phyloP scores from a whole-genome alignment of 495 filamentous ascomycete species.

The Xylaria cubensis region DNA sequence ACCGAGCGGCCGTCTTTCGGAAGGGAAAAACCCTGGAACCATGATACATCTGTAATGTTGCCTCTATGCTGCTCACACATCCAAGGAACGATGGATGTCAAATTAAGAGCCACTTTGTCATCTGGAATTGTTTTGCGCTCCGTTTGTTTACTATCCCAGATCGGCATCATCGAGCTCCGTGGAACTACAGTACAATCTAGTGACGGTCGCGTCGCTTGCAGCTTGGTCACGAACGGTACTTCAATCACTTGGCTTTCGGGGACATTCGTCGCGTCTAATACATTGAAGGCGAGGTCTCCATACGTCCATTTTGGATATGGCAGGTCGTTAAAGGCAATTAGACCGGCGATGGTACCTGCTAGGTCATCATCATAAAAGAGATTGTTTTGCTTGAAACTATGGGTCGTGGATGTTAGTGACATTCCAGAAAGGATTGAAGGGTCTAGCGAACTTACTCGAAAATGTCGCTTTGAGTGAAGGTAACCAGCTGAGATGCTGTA shows the following conservation, averaged over 20 bases:
- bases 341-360: constrained; percentile 24
- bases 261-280: neutral
- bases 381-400: constrained; percentile 21
- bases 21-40: constrained; percentile 16
- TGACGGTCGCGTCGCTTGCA: constrained; percentile 15
- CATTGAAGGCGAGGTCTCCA: constrained; percentile 26
- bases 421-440: neutral
- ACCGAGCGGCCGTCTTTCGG: constrained; percentile 4
- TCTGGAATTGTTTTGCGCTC: neutral
- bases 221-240: neutral
- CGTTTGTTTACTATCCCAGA: neutral
- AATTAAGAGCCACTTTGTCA: neutral
- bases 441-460: neutral
- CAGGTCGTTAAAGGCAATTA: constrained; percentile 24
- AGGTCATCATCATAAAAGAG: constrained; percentile 25
- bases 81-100: constrained; percentile 18
- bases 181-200: constrained; percentile 10
- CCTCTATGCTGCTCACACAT: neutral
- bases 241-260: neutral
- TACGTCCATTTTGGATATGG: constrained; percentile 26
- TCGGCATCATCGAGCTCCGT: neutral
- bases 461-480: constrained; percentile 11
- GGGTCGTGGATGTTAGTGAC: neutral
- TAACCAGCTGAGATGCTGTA: neutral
- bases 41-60: neutral